These are phyloP conservation scores for Glycine latifolia DNA, from an alignment of 306 rosid genomes.

Conservation along the genomic window DNA sequence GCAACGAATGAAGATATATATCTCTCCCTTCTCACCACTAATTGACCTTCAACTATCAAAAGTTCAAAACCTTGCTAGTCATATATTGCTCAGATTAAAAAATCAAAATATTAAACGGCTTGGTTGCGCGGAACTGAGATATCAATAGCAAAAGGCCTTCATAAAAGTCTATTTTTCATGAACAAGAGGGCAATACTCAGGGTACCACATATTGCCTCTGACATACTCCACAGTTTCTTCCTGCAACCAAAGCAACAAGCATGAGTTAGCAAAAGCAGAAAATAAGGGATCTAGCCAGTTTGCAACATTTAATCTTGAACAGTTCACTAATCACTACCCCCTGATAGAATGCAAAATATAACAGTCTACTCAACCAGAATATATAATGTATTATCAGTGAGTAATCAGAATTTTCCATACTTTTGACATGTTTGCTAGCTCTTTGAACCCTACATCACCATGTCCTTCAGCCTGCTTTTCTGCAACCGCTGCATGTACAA, in stretches of 20 bases:
- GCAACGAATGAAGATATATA: background rate
- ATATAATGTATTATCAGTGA: background rate
- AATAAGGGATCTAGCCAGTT: constrained; percentile 18
- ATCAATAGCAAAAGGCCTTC: constrained; percentile 38
- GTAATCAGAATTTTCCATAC: constrained; percentile 58
- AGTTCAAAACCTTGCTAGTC: constrained; percentile 22
- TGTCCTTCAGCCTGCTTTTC: constrained; percentile 88
- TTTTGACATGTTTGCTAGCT: constrained; percentile 76
- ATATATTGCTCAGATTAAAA: constrained; percentile 32
- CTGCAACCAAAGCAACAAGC: constrained; percentile 59
- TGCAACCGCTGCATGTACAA: constrained; percentile 74
- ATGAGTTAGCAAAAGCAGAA: constrained; percentile 27
- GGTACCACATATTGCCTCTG: constrained; percentile 78
- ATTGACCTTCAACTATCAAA: constrained; percentile 16
- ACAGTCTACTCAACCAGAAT: too few species aligned
- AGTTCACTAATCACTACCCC: constrained; percentile 5
- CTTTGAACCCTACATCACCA: constrained; percentile 68
- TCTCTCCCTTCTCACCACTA: background rate
- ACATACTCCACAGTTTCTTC: constrained; percentile 71
- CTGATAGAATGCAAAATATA: background rate
- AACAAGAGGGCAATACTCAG: constrained; percentile 84
- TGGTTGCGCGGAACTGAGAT: constrained; percentile 31
- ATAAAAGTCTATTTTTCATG: constrained; percentile 64
- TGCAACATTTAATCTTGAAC: constrained; percentile 11
- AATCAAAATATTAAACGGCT: constrained; percentile 33